A percentile compares a stretch with the other conserved stretches of the same genome.
Conservation (phyloP, 164 flowering plant genomes). For the Annona cherimola region DNA sequence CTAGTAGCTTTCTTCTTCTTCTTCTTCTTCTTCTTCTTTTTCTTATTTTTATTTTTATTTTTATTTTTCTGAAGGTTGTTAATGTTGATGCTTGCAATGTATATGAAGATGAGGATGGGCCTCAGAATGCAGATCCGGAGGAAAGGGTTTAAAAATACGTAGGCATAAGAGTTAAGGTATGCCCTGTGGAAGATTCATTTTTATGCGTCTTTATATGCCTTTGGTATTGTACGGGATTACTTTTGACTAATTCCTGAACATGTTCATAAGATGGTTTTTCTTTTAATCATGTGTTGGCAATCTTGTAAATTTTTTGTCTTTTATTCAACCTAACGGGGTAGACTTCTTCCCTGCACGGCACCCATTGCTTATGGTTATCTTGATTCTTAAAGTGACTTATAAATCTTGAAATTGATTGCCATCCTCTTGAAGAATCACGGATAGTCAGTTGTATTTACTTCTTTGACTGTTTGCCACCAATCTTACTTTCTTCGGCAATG, state of each 20-base stretch:
- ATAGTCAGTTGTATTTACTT: background rate
- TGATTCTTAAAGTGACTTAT: too few relatives aligned
- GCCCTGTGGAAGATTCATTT: slow-evolving; percentile 10
- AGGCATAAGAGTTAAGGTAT: slow-evolving; percentile 98
- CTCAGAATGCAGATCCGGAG: slow-evolving; percentile 62
- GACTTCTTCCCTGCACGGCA: too few relatives aligned
- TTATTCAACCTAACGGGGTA: too few relatives aligned
- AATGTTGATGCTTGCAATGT: slow-evolving; percentile 50
- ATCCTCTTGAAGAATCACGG: background rate
- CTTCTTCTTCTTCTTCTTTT: too few relatives aligned
- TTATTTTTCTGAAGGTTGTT: slow-evolving; percentile 50
- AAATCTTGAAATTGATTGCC: background rate
- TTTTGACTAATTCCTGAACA: too few relatives aligned
- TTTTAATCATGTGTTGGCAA: too few relatives aligned
- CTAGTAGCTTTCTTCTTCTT: too few relatives aligned
- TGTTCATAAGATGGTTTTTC: too few relatives aligned
- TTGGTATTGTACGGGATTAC: too few relatives aligned
- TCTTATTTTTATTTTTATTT: too few relatives aligned
- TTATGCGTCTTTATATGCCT: background rate
- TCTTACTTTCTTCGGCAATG: slow-evolving; percentile 5
- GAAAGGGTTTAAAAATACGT: slow-evolving; percentile 96
- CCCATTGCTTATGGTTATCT: too few relatives aligned
- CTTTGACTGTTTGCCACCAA: background rate
- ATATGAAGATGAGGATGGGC: slow-evolving; percentile 75
- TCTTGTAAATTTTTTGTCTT: too few relatives aligned